These are phyloP conservation scores for Protomyces inundatus DNA, from an alignment of 1,139 yeast genomes.

Conservation along the genomic window DNA sequence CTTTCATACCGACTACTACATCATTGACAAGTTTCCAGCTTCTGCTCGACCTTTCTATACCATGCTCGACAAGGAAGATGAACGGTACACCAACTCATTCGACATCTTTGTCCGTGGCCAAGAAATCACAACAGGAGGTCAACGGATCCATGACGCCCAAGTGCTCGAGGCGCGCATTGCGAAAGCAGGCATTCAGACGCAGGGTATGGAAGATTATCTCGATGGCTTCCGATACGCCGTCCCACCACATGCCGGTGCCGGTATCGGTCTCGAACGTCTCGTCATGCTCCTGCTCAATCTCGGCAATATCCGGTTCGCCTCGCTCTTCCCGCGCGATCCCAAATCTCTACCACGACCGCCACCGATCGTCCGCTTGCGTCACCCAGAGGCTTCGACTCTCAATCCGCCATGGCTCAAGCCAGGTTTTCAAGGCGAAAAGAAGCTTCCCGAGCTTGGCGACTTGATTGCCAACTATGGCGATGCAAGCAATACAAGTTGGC, in stretches of 20 bases:
- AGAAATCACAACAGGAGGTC: constrained; percentile 97
- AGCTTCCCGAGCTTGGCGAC: neutral
- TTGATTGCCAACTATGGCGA: constrained; percentile 20
- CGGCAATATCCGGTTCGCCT: constrained; percentile 94
- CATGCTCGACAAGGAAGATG: constrained; percentile 93
- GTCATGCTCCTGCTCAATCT: constrained; percentile 95
- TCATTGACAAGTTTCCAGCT: constrained; percentile 94
- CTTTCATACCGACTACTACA: constrained; percentile 94
- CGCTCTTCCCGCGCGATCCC: constrained; percentile 98
- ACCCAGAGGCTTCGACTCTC: constrained; percentile 6
- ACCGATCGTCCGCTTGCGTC: neutral
- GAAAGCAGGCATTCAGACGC: constrained; percentile 76
- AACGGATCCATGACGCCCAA: constrained; percentile 91
- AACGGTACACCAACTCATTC: constrained; percentile 51
- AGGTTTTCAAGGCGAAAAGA: neutral
- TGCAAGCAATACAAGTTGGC: constrained; percentile 12
- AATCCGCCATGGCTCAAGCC: constrained; percentile 4
- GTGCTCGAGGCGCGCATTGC: constrained; percentile 75
- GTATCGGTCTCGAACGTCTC: constrained; percentile 96
- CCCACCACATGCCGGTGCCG: constrained; percentile 99
- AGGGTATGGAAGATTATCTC: constrained; percentile 81
- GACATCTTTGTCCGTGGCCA: constrained; percentile 99
- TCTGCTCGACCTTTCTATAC: constrained; percentile 97
- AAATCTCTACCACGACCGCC: constrained; percentile 57
- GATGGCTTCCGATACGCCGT: constrained; percentile 92